phyloP scores from a whole-genome alignment of 768 basidiomycete genomes.

The Mycena indigotica region DNA sequence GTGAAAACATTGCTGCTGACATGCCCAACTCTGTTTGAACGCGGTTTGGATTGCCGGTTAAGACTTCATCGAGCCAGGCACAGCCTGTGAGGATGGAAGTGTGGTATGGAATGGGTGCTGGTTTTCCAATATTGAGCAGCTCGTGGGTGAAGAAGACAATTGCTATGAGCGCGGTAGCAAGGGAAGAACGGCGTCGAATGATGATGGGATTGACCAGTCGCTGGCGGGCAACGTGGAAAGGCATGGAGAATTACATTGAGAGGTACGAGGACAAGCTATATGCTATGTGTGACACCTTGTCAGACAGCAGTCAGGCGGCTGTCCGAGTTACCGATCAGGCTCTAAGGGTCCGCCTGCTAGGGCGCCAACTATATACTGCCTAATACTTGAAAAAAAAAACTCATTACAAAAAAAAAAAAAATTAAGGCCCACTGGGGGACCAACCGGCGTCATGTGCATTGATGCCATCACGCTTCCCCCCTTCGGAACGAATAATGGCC shows the following conservation, averaged over 20 bases:
- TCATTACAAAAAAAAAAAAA: too few species aligned
- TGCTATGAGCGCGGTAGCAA: not conserved
- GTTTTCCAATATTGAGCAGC: not conserved
- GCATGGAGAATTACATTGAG: not conserved
- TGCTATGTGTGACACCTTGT: not conserved
- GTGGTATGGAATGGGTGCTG: conserved; percentile 5
- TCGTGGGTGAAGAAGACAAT: not conserved
- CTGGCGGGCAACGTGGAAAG: not conserved
- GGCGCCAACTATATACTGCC: too few species aligned
- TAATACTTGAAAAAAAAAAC: too few species aligned
- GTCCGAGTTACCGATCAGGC: not conserved
- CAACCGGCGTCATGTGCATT: too few species aligned
- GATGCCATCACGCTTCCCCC: too few species aligned
- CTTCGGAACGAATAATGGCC: too few species aligned
- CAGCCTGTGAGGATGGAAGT: conserved; percentile 15
- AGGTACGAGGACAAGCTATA: not conserved
- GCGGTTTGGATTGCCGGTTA: conserved; percentile 13
- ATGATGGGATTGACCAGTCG: not conserved
- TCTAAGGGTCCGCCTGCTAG: too few species aligned
- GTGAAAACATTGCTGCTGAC: not conserved
- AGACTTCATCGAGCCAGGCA: conserved; percentile 16
- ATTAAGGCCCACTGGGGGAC: too few species aligned
- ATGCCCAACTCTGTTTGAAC: conserved; percentile 6
- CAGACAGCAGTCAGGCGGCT: not conserved
- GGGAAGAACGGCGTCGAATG: not conserved